Evolutionary conservation across 1,139 yeast genomes (phyloP).

Genomic region (Protomyces inundatus): DNA sequence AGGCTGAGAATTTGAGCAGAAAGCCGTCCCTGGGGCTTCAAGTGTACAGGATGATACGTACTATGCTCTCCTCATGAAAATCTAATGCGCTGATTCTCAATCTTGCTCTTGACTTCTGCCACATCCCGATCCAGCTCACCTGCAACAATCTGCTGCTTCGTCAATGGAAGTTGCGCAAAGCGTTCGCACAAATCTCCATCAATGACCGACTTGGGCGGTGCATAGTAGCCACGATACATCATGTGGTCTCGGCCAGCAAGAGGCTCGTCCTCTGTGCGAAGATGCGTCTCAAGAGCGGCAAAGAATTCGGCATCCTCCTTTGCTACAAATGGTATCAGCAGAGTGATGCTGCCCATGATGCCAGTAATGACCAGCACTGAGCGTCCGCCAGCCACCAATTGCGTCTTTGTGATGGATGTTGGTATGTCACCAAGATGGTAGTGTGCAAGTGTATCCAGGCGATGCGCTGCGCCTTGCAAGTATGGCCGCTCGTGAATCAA

Average conservation of each 20-base stretch:
- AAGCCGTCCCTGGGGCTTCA: no score
- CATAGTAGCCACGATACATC: constrained; percentile 69
- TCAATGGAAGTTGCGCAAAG: constrained; percentile 43
- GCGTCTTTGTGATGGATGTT: constrained; percentile 54
- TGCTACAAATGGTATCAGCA: constrained; percentile 61
- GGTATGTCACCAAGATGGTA: constrained; percentile 67
- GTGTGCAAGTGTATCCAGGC: constrained; percentile 55
- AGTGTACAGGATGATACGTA: no score
- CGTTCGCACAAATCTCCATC: constrained; percentile 84
- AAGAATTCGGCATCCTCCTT: constrained; percentile 60
- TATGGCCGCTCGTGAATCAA: constrained; percentile 39
- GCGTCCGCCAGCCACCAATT: constrained; percentile 55
- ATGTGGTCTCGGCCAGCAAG: constrained; percentile 63
- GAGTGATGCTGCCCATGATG: constrained; percentile 74
- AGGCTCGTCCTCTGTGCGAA: constrained; percentile 46
- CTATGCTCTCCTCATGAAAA: constrained; percentile 21
- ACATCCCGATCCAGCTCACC: constrained; percentile 52
- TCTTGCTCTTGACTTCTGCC: constrained; percentile 55
- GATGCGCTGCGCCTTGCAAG: constrained; percentile 52
- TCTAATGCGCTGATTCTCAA: constrained; percentile 37
- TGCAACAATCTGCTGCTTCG: constrained; percentile 49
- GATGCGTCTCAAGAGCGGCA: constrained; percentile 48
- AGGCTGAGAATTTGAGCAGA: no score
- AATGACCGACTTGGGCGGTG: constrained; percentile 66
- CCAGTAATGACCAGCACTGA: constrained; percentile 70